Evolutionary conservation across 345 rosid species (phyloP).

Genomic region (Hibiscus syriacus): DNA sequence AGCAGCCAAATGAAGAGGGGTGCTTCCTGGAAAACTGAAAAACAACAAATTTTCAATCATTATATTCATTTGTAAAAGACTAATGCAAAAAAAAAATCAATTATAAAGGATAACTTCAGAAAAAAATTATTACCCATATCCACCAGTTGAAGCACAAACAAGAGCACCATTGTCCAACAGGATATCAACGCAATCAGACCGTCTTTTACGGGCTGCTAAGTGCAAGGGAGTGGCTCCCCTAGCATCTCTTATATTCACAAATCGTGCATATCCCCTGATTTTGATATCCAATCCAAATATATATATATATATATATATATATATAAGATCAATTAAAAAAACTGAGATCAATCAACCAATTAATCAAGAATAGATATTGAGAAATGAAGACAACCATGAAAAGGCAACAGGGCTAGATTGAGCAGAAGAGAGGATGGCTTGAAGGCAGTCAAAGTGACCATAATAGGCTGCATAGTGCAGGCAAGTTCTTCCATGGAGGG

Average conservation of each 20-base stretch:
- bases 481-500: conserved; percentile 78
- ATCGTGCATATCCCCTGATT: conserved; percentile 83
- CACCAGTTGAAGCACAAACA: conserved; percentile 87
- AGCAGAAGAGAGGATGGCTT: conserved; percentile 73
- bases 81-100: too few species aligned
- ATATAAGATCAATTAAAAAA: not conserved
- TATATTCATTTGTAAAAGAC: not conserved
- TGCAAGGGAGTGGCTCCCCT: conserved; percentile 95
- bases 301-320: too few species aligned
- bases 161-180: conserved; percentile 83
- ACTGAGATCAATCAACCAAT: not conserved
- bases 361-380: not conserved
- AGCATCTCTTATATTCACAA: conserved; percentile 89
- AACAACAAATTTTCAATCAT: conserved; percentile 17
- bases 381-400: conserved; percentile 47
- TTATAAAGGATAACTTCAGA: not conserved
- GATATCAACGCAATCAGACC: conserved; percentile 78
- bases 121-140: conserved; percentile 62
- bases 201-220: conserved; percentile 84
- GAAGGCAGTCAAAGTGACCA: conserved; percentile 77
- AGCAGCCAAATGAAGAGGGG: conserved; percentile 99
- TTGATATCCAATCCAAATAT: conserved; percentile 1
- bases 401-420: conserved; percentile 73
- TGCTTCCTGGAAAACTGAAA: conserved; percentile 76
- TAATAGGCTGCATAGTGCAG: conserved; percentile 93